phyloP scores from a whole-genome alignment of 192 early-diverging fungal genomes.

The Lunasporangiospora selenospora region DNA sequence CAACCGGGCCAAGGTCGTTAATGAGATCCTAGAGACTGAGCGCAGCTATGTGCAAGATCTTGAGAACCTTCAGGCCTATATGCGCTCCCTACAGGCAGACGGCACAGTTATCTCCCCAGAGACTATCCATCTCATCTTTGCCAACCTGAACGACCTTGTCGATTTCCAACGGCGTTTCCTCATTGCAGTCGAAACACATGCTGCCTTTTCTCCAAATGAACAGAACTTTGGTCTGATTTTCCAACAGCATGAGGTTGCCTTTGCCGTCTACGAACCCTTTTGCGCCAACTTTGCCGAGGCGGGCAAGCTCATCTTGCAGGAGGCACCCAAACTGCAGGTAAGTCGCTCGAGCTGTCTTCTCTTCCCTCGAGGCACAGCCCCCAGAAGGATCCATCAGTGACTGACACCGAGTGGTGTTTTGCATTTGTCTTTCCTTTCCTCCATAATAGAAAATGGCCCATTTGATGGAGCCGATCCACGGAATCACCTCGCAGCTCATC shows the following conservation, averaged over 20 bases:
- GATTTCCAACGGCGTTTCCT: constrained; percentile 97
- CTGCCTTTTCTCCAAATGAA: constrained; percentile 71
- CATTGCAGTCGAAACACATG: constrained; percentile 85
- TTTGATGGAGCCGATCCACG: constrained; percentile 85
- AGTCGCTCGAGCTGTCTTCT: constrained; percentile 1
- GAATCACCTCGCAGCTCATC: constrained; percentile 92
- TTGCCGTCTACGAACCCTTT: constrained; percentile 90
- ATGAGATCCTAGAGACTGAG: constrained; percentile 94
- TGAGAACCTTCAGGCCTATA: constrained; percentile 81
- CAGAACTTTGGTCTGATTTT: constrained; percentile 92
- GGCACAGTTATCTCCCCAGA: constrained; percentile 80
- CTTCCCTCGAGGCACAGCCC: neutral
- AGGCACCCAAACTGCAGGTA: constrained; percentile 69
- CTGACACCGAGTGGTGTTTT: neutral
- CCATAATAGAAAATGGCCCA: constrained; percentile 58
- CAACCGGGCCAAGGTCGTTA: constrained; percentile 86
- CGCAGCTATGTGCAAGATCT: constrained; percentile 90
- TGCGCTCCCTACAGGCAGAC: constrained; percentile 69
- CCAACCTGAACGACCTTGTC: constrained; percentile 91
- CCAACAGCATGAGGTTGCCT: constrained; percentile 73
- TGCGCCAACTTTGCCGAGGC: constrained; percentile 90
- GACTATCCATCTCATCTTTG: constrained; percentile 84
- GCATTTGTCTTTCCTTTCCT: neutral
- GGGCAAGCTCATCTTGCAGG: constrained; percentile 70
- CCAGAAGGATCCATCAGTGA: neutral